Evolutionary conservation across 2,329 filamentous ascomycete genomes (phyloP).

Genomic region (Pseudocercospora musae): DNA sequence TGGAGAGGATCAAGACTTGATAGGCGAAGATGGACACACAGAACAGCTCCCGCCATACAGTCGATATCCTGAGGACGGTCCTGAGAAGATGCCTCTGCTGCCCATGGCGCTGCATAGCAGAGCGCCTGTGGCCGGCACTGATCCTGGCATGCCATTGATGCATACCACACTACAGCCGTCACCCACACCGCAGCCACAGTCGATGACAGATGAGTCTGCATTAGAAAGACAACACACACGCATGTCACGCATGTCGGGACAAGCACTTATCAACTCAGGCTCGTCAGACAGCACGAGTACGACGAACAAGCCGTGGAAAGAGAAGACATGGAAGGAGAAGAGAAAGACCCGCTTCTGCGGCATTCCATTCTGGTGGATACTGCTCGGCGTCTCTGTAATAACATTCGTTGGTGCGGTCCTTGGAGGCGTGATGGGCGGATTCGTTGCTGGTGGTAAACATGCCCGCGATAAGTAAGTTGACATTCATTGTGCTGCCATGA

Average conservation of each 20-base stretch:
- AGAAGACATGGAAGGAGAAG: constrained; percentile 40
- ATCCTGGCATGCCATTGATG: constrained; percentile 36
- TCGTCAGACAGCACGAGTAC: constrained; percentile 6
- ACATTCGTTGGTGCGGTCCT: constrained; percentile 34
- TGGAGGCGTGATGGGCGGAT: constrained; percentile 36
- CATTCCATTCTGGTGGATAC: constrained; percentile 36
- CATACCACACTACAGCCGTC: constrained; percentile 32
- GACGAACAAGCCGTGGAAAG: constrained; percentile 34
- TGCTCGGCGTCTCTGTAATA: constrained; percentile 29
- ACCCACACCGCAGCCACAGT: constrained; percentile 29
- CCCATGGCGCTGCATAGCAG: constrained; percentile 33
- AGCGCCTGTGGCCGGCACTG: constrained; percentile 33
- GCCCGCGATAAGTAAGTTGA: constrained; percentile 25
- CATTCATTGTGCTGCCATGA: neutral
- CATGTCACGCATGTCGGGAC: constrained; percentile 7
- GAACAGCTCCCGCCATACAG: constrained; percentile 92
- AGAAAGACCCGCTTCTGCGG: constrained; percentile 36
- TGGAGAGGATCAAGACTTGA: constrained; percentile 82
- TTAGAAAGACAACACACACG: constrained; percentile 15
- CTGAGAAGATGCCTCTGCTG: constrained; percentile 52
- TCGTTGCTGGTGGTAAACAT: constrained; percentile 27
- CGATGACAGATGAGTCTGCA: constrained; percentile 35
- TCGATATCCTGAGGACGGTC: constrained; percentile 72
- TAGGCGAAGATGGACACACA: constrained; percentile 82
- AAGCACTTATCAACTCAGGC: constrained; percentile 7